Conservation (phyloP, 1,284 basidiomycete genomes). For the Tilletia walkeri region DNA sequence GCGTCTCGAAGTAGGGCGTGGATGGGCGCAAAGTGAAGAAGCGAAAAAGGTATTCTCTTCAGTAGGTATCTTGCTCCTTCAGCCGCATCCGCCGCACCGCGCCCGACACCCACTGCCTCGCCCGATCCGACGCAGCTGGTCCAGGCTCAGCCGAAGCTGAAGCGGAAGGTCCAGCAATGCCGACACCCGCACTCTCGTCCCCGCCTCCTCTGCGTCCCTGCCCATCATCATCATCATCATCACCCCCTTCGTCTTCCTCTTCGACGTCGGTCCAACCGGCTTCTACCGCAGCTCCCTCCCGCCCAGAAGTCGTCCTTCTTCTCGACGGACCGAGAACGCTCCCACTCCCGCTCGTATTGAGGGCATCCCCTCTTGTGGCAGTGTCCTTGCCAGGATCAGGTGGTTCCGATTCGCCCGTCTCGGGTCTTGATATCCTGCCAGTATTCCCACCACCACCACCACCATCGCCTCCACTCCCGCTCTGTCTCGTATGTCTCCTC, state of each 20-base stretch:
- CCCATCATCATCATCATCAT: not conserved
- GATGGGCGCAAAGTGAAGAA: no score
- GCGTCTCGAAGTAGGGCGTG: no score
- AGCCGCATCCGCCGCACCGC: constrained; percentile 8
- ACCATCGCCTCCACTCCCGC: not conserved
- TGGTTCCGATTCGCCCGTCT: not conserved
- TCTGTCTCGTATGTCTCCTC: not conserved
- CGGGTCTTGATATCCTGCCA: not conserved
- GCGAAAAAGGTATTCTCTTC: no score
- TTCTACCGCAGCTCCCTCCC: not conserved
- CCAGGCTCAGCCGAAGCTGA: not conserved
- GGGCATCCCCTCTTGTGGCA: not conserved
- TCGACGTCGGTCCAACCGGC: not conserved
- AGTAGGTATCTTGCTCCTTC: constrained; percentile 12
- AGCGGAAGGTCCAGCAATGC: not conserved
- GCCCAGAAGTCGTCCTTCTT: not conserved
- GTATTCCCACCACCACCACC: not conserved
- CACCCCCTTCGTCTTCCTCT: constrained; percentile 6
- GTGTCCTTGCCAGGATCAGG: not conserved
- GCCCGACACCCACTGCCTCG: not conserved
- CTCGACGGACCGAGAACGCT: not conserved
- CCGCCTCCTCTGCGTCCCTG: not conserved
- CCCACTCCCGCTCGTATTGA: not conserved
- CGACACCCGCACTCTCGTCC: not conserved
- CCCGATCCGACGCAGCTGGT: not conserved